phyloP scores from a whole-genome alignment of 257 asterid species.

The Pogostemon cablin region DNA sequence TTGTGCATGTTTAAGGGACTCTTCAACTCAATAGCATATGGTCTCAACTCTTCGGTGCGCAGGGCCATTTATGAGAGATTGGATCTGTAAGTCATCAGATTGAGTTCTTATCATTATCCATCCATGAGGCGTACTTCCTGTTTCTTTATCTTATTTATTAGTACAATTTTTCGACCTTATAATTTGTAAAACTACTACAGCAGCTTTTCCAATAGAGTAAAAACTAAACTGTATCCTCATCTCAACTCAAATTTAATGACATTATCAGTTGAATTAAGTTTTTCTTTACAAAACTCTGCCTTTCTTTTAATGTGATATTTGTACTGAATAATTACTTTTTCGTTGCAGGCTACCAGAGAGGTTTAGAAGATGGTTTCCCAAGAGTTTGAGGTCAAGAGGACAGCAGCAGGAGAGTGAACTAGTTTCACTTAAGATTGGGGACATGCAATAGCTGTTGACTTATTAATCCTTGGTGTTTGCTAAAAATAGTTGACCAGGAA shows the following conservation, averaged over 20 bases:
- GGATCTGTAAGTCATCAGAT: conserved; percentile 74
- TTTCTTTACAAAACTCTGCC: neutral
- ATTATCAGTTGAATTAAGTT: neutral
- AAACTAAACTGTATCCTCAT: neutral
- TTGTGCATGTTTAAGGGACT: conserved; percentile 65
- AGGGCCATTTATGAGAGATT: conserved; percentile 83
- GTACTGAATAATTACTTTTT: no score
- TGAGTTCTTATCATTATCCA: neutral
- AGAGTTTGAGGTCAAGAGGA: conserved; percentile 64
- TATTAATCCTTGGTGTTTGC: conserved; percentile 26
- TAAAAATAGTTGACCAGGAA: conserved; percentile 25
- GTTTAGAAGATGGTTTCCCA: conserved; percentile 73
- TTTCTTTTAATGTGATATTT: no score
- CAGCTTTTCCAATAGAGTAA: neutral
- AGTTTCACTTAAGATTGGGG: conserved; percentile 55
- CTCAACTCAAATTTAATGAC: neutral
- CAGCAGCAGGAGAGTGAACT: conserved; percentile 88
- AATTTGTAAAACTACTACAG: conserved; percentile 15
- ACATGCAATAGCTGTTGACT: conserved; percentile 41
- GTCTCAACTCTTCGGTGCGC: conserved; percentile 92
- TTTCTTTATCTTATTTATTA: neutral
- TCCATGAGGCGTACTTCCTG: neutral
- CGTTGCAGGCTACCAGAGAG: conserved; percentile 81
- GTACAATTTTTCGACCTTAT: neutral
- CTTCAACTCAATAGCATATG: conserved; percentile 93